Percentiles rank a stretch among this genome's conserved stretches.
These are phyloP conservation scores for Solanum piurae DNA, from an alignment of 257 asterid species.

Conservation along the genomic window DNA sequence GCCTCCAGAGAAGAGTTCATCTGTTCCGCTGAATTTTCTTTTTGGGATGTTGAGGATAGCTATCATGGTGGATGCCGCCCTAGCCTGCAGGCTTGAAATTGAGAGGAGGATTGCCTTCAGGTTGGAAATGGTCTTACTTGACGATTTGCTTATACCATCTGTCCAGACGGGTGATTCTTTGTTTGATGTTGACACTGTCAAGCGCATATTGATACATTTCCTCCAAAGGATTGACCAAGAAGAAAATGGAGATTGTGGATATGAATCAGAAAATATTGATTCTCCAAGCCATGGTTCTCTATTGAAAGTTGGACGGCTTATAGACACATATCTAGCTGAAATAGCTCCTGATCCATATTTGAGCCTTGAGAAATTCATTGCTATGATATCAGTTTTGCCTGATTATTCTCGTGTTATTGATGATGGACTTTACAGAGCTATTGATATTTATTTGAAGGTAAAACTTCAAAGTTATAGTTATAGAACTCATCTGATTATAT, in stretches of 20 bases:
- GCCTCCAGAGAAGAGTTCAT: constrained; percentile 33
- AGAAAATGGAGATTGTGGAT: constrained; percentile 42
- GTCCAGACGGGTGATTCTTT: constrained; percentile 40
- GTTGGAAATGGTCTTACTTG: constrained; percentile 46
- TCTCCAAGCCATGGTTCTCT: constrained; percentile 45
- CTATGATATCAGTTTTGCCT: constrained; percentile 45
- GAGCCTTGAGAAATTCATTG: constrained; percentile 44
- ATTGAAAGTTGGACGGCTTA: constrained; percentile 50
- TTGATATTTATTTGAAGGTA: constrained; percentile 61
- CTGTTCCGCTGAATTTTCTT: constrained; percentile 38
- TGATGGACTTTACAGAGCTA: constrained; percentile 62
- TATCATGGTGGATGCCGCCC: constrained; percentile 38
- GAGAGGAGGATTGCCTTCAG: constrained; percentile 46
- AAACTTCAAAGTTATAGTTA: background rate
- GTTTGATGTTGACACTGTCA: constrained; percentile 45
- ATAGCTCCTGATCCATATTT: constrained; percentile 59
- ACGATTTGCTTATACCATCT: constrained; percentile 52
- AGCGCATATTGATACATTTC: constrained; percentile 45
- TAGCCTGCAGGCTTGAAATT: constrained; percentile 38
- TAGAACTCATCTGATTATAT: background rate
- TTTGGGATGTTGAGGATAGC: constrained; percentile 56
- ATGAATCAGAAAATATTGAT: constrained; percentile 40
- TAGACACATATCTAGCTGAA: constrained; percentile 58
- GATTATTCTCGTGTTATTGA: constrained; percentile 61
- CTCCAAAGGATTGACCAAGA: constrained; percentile 49